Evolutionary conservation across 352 stramenopile species (phyloP).

Genomic region (Peronospora tabacina): DNA sequence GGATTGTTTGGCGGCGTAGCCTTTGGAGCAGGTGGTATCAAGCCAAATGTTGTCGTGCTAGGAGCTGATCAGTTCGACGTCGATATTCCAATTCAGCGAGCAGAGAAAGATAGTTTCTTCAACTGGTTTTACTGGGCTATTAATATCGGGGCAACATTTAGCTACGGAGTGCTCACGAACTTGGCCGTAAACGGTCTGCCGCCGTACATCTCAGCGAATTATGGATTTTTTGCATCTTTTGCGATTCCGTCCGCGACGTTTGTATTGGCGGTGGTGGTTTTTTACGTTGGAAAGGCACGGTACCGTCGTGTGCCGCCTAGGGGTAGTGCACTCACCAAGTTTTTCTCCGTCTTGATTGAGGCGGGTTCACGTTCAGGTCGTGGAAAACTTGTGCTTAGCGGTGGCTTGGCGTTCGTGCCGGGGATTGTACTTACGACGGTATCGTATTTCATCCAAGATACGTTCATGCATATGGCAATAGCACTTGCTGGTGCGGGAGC

Average conservation of each 20-base stretch:
- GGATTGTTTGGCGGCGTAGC: constrained; percentile 76
- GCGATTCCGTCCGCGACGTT: constrained; percentile 79
- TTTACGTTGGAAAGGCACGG: constrained; percentile 55
- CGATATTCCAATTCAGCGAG: constrained; percentile 49
- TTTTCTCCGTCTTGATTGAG: constrained; percentile 59
- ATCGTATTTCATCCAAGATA: constrained; percentile 73
- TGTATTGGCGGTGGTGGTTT: constrained; percentile 68
- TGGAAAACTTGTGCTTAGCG: constrained; percentile 72
- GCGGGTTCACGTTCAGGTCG: constrained; percentile 44
- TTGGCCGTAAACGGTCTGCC: constrained; percentile 85
- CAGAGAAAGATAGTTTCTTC: constrained; percentile 87
- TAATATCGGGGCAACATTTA: constrained; percentile 88
- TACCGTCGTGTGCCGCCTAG: constrained; percentile 70
- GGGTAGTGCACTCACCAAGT: constrained; percentile 64
- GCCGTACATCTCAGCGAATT: constrained; percentile 69
- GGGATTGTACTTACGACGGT: constrained; percentile 70
- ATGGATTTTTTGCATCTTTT: constrained; percentile 87
- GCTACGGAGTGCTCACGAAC: constrained; percentile 87
- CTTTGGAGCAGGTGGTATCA: constrained; percentile 66
- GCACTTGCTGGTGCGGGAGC: constrained; percentile 43
- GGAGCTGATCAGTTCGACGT: constrained; percentile 81
- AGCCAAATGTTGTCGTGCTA: constrained; percentile 69
- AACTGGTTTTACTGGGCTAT: constrained; percentile 93
- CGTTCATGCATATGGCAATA: constrained; percentile 45
- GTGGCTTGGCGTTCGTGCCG: constrained; percentile 54